Conservation (phyloP, 2,329 filamentous ascomycete species). For the Ascochyta koolunga region DNA sequence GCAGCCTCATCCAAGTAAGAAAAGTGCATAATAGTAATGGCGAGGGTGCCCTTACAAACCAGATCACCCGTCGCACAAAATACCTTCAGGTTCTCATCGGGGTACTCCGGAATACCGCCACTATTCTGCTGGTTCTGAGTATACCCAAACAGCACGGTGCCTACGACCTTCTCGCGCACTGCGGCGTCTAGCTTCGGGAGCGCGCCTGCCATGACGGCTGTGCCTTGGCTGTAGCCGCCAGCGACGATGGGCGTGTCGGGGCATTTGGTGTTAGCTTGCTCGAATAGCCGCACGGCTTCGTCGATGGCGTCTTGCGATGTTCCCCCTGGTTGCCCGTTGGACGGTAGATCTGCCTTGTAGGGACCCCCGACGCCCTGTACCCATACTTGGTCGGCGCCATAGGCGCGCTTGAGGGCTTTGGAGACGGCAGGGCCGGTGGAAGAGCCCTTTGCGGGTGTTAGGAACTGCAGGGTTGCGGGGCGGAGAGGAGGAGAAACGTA, state of each 20-base stretch:
- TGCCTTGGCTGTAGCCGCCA: slow-evolving; percentile 52
- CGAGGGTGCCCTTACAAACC: slow-evolving; percentile 45
- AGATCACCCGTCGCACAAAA: slow-evolving; percentile 45
- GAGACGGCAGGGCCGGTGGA: slow-evolving; percentile 30
- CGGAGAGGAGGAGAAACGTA: slow-evolving; percentile 4
- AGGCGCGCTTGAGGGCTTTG: slow-evolving; percentile 27
- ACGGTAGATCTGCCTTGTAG: slow-evolving; percentile 44
- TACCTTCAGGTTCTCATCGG: slow-evolving; percentile 40
- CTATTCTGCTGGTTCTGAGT: slow-evolving; percentile 48
- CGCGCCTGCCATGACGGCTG: slow-evolving; percentile 47
- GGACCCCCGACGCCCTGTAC: slow-evolving; percentile 43
- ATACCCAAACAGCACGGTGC: slow-evolving; percentile 50
- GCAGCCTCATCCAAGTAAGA: slow-evolving; percentile 37
- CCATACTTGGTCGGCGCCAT: slow-evolving; percentile 33
- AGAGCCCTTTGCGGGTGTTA: slow-evolving; percentile 20
- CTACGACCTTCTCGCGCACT: slow-evolving; percentile 43
- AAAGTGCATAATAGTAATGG: slow-evolving; percentile 42
- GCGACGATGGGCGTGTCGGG: slow-evolving; percentile 47
- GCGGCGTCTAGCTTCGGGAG: slow-evolving; percentile 34
- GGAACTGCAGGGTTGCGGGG: not conserved
- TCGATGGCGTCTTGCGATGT: slow-evolving; percentile 41
- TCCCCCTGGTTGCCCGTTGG: slow-evolving; percentile 43
- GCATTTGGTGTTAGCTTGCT: slow-evolving; percentile 46
- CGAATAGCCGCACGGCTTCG: slow-evolving; percentile 46
- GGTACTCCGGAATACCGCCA: slow-evolving; percentile 45